Evolutionary conservation across 768 basidiomycete species (phyloP).

Genomic region (Pleurotus tuoliensis): DNA sequence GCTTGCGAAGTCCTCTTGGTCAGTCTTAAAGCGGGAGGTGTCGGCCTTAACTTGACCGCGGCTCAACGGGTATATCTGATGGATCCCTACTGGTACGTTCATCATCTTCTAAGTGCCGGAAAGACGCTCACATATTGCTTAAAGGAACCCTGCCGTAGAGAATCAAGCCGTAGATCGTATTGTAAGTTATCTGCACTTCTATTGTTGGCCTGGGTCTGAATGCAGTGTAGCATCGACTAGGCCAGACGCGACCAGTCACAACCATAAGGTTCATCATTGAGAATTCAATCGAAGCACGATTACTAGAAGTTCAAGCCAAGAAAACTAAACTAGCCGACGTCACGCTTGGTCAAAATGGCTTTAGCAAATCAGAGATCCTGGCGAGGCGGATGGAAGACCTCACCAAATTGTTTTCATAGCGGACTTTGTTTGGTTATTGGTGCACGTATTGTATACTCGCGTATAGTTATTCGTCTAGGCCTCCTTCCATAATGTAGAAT

Average conservation of each 20-base stretch:
- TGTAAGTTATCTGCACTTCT: constrained; percentile 34
- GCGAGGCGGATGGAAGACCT: constrained; percentile 88
- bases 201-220: constrained; percentile 5
- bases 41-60: constrained; percentile 92
- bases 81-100: constrained; percentile 88
- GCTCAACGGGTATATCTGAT: constrained; percentile 93
- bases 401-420: constrained; percentile 62
- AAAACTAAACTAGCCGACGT: constrained; percentile 94
- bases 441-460: neutral
- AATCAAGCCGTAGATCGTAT: constrained; percentile 98
- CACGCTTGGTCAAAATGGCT: constrained; percentile 75
- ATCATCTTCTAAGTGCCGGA: no score
- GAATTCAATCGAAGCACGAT: constrained; percentile 87
- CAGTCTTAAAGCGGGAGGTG: constrained; percentile 94
- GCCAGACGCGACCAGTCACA: constrained; percentile 88
- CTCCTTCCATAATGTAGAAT: neutral
- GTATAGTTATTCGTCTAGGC: neutral
- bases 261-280: constrained; percentile 93
- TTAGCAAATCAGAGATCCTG: constrained; percentile 85
- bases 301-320: constrained; percentile 91
- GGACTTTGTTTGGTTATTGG: constrained; percentile 10
- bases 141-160: constrained; percentile 94
- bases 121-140: neutral
- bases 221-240: constrained; percentile 78
- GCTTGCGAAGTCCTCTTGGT: constrained; percentile 91